phyloP scores from a whole-genome alignment of 1,284 basidiomycete species.

The Wolfiporia cocos region DNA sequence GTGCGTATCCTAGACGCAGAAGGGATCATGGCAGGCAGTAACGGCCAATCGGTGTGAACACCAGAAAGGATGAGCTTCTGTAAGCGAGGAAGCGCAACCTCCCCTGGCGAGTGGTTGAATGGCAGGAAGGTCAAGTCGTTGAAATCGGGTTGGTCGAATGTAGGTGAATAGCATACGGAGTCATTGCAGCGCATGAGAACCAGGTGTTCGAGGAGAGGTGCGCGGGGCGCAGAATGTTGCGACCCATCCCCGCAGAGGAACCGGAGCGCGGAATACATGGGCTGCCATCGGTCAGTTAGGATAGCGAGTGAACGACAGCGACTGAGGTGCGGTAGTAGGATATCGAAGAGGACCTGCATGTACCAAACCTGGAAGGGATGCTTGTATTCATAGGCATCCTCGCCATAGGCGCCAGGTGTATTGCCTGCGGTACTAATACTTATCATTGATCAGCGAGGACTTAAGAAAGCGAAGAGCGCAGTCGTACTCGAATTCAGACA shows the following conservation, averaged over 20 bases:
- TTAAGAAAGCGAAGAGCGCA: neutral
- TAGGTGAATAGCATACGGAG: constrained; percentile 37
- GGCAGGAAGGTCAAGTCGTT: constrained; percentile 31
- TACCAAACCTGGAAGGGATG: constrained; percentile 36
- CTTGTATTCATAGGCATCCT: constrained; percentile 21
- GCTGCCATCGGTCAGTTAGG: constrained; percentile 46
- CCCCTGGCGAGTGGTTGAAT: constrained; percentile 14
- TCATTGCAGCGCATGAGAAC: constrained; percentile 53
- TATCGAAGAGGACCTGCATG: constrained; percentile 35
- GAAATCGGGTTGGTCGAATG: constrained; percentile 36
- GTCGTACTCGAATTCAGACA: constrained; percentile 41
- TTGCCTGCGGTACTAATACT: constrained; percentile 12
- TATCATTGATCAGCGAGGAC: neutral
- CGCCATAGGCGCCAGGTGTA: constrained; percentile 16
- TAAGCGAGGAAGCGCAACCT: constrained; percentile 12
- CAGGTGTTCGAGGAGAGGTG: constrained; percentile 38
- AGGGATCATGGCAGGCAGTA: constrained; percentile 8
- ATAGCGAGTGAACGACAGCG: constrained; percentile 47
- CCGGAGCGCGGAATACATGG: constrained; percentile 41
- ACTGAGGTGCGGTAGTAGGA: constrained; percentile 38
- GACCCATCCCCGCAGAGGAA: constrained; percentile 27
- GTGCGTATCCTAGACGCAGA: constrained; percentile 7
- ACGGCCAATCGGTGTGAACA: constrained; percentile 19
- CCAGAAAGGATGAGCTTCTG: constrained; percentile 17
- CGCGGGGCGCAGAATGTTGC: constrained; percentile 8